phyloP scores from a whole-genome alignment of 306 rosid species.

The Inga laurina region DNA sequence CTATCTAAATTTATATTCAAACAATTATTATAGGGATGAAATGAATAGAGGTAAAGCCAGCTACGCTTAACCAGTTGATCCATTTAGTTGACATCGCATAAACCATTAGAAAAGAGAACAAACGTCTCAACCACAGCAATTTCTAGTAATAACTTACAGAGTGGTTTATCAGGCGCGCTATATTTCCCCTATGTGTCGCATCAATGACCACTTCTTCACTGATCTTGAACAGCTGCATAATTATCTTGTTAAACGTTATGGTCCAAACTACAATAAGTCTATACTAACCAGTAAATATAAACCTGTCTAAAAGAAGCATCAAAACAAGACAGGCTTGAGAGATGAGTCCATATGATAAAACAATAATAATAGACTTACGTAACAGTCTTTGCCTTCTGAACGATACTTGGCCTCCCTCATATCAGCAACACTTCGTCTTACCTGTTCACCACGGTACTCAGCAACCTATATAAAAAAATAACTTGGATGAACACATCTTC shows the following conservation, averaged over 20 bases:
- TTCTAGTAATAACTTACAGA: constrained; percentile 61
- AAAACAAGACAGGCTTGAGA: not conserved
- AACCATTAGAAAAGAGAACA: not conserved
- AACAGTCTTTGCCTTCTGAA: constrained; percentile 88
- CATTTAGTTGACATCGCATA: not conserved
- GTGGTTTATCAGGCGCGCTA: constrained; percentile 94
- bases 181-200: constrained; percentile 80
- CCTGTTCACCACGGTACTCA: constrained; percentile 92
- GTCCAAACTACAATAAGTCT: constrained; percentile 26
- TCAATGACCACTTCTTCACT: constrained; percentile 93
- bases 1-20: not conserved
- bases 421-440: constrained; percentile 88
- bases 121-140: not conserved
- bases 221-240: constrained; percentile 94
- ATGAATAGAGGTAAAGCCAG: not conserved
- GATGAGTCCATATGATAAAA: constrained; percentile 1
- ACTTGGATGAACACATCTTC: constrained; percentile 31
- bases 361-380: constrained; percentile 57
- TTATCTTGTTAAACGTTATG: constrained; percentile 27
- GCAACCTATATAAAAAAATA: constrained; percentile 59
- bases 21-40: not conserved
- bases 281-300: constrained; percentile 13
- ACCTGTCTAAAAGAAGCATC: constrained; percentile 27
- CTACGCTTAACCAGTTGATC: not conserved
- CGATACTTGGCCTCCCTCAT: constrained; percentile 79